A percentile compares a stretch with the other conserved stretches of the same genome.
Conservation (phyloP, 2,329 filamentous ascomycete species). For the Apiospora malaysiana region DNA sequence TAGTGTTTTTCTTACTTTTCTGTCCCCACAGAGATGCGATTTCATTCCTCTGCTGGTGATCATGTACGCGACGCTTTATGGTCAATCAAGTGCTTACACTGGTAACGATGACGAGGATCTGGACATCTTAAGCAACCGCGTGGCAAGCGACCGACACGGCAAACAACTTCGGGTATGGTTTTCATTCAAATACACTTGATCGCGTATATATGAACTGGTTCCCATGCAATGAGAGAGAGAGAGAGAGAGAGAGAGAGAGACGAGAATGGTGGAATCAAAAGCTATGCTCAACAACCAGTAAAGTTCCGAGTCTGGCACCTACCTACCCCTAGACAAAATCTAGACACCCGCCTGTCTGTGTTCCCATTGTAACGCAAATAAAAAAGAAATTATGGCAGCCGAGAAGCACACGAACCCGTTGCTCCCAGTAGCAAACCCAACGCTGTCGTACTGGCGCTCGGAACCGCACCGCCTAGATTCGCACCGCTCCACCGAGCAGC, state of each 20-base stretch:
- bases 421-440: slow-evolving; percentile 27
- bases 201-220: neutral
- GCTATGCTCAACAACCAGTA: neutral
- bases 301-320: neutral
- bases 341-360: neutral
- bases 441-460: slow-evolving; percentile 26
- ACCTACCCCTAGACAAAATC: neutral
- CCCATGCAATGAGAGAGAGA: too few relatives aligned
- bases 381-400: neutral
- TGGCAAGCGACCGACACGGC: neutral
- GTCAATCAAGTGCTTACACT: neutral
- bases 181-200: neutral
- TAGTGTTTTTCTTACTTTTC: neutral
- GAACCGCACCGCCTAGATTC: slow-evolving; percentile 28
- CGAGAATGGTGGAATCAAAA: too few relatives aligned
- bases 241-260: too few relatives aligned
- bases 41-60: neutral
- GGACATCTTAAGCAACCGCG: neutral
- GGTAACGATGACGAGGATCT: neutral
- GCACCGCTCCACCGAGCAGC: slow-evolving; percentile 25
- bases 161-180: neutral
- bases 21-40: neutral
- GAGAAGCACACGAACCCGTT: neutral
- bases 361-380: neutral
- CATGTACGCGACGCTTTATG: neutral